Base-by-base conservation (phyloP, 2,329 filamentous ascomycete species). In the Juglanconis juglandina region DNA sequence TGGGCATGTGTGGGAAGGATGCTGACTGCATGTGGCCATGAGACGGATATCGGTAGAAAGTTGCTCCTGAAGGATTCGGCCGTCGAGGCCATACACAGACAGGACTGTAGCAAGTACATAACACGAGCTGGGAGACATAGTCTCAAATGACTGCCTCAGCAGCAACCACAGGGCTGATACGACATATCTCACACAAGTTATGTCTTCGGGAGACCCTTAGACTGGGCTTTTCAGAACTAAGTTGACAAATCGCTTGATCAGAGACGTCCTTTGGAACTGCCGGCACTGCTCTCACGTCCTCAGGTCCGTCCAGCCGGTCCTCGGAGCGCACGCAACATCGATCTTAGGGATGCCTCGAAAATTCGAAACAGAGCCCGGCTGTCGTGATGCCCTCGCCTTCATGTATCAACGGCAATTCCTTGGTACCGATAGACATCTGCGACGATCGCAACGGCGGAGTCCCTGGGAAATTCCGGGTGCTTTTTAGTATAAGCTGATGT, bases 231-330 rank as follows among this genome's bases (percentile, higher is more conserved):
- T 42, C 39, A 42, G 39, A 10, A 13, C 4, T 14, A 14, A 30
- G 8, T 35, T 14, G 7, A 35, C 30, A 9, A 2, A 50, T 50
- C 10, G 13, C 50, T 41, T 49, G 32, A 33, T 9, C n/a, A 34
- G 5, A 42, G 39, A 10, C 39, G 5, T 42, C 4, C 24, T 24
- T 42, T 11, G 2, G 5, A 2, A 30, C 17, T 34, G 35, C 37
- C 30, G 55, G 55, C 55, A 47, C 55, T 42, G 34, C 42, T 51
- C 55, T 57, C 55, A 57, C 35, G 30, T 32, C 6, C 46, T 39
- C 33, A 37, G 14, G 14, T 37, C 33, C 53, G 41, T 10, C 32
- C 55, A 50, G 46, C 35, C 47, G 24, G 55, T 17, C 42, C 5
- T 10, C 14, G 47, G 33, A 47, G 35, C 34, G 32, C 14, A 35